Base-by-base conservation (phyloP, 2,329 filamentous ascomycete species). In the Aspergillus persii region DNA sequence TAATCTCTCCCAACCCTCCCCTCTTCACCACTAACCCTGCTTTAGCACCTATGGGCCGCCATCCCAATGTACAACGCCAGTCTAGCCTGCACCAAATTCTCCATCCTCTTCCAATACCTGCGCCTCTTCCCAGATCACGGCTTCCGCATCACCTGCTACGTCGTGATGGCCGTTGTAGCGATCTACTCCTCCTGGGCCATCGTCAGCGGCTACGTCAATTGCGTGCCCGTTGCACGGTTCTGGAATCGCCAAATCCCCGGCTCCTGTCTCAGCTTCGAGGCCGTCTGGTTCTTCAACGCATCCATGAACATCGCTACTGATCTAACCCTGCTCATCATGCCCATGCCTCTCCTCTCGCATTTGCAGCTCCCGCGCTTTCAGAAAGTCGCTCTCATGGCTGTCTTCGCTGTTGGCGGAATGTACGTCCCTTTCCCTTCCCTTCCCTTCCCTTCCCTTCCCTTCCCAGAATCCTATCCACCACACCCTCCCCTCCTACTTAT, bases 81-180 rank as follows among this genome's bases (percentile, higher is more conserved):
- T 57, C 58, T 75, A 47, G 64, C 60, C 53, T 72, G 71, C 58
- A 78, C 76, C 44, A 80, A 80, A 64, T 71, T 76, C 58, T 80
- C 77, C 47, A 78, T 81, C 56, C 69, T 81, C 27, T 71, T 78
- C 41, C 78, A 80, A 67, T 80, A 80, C 60, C 70, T 80, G 9
- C 77, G 79, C 31, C 74, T 81, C 56, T 79, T 81, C 66, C 70
- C 65, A 50, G 63, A 65, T 51, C 68, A 61, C 23, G 60, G 56
- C 39, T 74, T 71, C 48, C 69, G 76, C 23, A 57, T 70, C 7
- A 58, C 66, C 30, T 77, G 76, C 59, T 75, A 71, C 53, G 36
- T 65, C 26, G 61, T 80, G 23, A 67, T 80, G 59, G 59, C 63
- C 1, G 50, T 72, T 65, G 61, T 74, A 12, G 65, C 67, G 4